phyloP scores from a whole-genome alignment of 1,139 yeast genomes.

The Geotrichum phurueaensis region DNA sequence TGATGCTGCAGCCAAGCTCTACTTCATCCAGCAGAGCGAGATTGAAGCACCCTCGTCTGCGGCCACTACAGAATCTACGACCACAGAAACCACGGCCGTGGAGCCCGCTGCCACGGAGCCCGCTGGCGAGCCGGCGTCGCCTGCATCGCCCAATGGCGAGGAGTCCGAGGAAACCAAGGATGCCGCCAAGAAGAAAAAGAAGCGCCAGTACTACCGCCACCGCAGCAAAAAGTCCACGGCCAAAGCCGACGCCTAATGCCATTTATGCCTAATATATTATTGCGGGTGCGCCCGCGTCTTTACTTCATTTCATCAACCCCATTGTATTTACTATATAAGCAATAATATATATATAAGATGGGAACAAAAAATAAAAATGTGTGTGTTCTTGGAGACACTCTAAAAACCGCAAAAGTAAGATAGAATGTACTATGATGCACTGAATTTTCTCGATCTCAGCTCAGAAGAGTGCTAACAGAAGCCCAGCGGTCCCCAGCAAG shows the following conservation, averaged over 20 bases:
- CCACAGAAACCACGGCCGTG: constrained; percentile 16
- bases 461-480: constrained; percentile 3
- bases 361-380: constrained; percentile 18
- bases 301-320: neutral
- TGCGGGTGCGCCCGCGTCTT: neutral
- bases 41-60: constrained; percentile 17
- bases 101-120: neutral
- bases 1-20: constrained; percentile 6
- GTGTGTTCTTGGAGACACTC: constrained; percentile 32
- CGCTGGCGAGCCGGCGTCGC: neutral
- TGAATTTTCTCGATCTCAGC: constrained; percentile 11
- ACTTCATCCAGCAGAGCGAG: constrained; percentile 14
- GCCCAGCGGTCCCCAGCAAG: constrained; percentile 1
- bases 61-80: constrained; percentile 19
- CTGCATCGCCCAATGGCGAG: neutral
- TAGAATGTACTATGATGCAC: constrained; percentile 32
- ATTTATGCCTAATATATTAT: neutral
- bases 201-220: neutral
- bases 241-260: neutral
- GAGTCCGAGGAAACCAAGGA: neutral
- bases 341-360: neutral
- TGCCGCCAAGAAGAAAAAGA: constrained; percentile 4
- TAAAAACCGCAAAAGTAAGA: constrained; percentile 20
- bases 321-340: neutral
- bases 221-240: neutral